Conservation (phyloP, 345 rosid genomes). For the Euphorbia peplus region DNA sequence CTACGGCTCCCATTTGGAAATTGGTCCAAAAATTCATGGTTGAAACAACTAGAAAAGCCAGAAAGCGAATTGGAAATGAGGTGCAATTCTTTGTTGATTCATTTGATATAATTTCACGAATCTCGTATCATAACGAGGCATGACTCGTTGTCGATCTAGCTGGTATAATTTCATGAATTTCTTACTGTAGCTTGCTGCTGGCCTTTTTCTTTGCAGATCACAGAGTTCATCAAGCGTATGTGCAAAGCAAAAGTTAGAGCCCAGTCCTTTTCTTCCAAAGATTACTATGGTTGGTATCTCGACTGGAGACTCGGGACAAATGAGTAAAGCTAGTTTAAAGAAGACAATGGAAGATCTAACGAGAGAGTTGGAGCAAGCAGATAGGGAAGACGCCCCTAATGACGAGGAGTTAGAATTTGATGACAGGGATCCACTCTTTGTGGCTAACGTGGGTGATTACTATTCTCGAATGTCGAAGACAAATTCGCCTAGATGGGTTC, state of each 20-base stretch:
- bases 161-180: background rate
- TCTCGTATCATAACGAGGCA: background rate
- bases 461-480: conserved; percentile 60
- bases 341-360: conserved; percentile 81
- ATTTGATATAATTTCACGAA: background rate
- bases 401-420: conserved; percentile 34
- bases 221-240: conserved; percentile 28
- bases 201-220: conserved; percentile 26
- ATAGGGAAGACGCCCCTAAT: conserved; percentile 41
- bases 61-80: conserved; percentile 35
- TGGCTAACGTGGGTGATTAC: conserved; percentile 87
- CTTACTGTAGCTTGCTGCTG: conserved; percentile 4
- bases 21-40: conserved; percentile 55
- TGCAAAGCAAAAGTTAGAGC: conserved; percentile 36
- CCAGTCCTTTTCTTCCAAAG: conserved; percentile 88
- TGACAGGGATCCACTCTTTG: conserved; percentile 88
- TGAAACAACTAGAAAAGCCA: conserved; percentile 33
- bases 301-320: conserved; percentile 67
- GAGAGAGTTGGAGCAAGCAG: conserved; percentile 66
- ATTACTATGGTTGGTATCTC: conserved; percentile 97
- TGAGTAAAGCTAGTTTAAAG: conserved; percentile 74
- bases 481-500: conserved; percentile 57
- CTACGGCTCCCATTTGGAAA: conserved; percentile 58
- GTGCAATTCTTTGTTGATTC: conserved; percentile 21
- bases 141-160: background rate